Evolutionary conservation across 257 asterid genomes (phyloP).

Genomic region (Phtheirospermum japonicum): DNA sequence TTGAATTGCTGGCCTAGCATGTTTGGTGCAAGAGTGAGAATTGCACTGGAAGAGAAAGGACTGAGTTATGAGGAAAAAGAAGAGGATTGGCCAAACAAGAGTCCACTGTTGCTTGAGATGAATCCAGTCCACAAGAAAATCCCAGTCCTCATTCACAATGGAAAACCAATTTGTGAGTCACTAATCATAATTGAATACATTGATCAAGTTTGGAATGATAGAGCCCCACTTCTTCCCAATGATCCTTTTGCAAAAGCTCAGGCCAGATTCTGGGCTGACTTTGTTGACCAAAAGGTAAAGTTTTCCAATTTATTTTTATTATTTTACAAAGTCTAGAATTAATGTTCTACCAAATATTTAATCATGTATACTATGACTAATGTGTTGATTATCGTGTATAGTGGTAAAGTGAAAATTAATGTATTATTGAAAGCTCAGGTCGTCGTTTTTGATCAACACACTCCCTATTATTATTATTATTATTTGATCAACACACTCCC

Average conservation of each 20-base stretch:
- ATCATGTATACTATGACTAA: no score
- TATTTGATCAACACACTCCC: no score
- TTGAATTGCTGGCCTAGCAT: conserved; percentile 27
- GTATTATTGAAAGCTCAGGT: no score
- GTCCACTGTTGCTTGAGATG: conserved; percentile 23
- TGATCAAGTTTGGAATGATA: conserved; percentile 28
- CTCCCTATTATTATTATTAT: no score
- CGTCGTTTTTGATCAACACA: no score
- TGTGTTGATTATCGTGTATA: no score
- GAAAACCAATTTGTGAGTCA: conserved; percentile 32
- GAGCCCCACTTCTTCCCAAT: conserved; percentile 27
- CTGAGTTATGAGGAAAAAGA: conserved; percentile 26
- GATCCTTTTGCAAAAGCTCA: conserved; percentile 25
- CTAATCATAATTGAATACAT: conserved; percentile 26
- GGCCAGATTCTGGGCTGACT: conserved; percentile 32
- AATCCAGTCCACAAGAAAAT: conserved; percentile 36
- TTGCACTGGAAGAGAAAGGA: conserved; percentile 33
- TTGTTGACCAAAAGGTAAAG: conserved; percentile 30
- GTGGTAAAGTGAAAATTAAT: no score
- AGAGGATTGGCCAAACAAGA: conserved; percentile 29
- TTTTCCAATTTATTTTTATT: neutral
- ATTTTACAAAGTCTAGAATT: no score
- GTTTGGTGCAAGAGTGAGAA: conserved; percentile 30
- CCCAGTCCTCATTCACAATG: conserved; percentile 14
- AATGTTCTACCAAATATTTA: no score